These are phyloP conservation scores for Blumeria graminis DNA, from an alignment of 2,329 filamentous ascomycete species.

Conservation along the genomic window DNA sequence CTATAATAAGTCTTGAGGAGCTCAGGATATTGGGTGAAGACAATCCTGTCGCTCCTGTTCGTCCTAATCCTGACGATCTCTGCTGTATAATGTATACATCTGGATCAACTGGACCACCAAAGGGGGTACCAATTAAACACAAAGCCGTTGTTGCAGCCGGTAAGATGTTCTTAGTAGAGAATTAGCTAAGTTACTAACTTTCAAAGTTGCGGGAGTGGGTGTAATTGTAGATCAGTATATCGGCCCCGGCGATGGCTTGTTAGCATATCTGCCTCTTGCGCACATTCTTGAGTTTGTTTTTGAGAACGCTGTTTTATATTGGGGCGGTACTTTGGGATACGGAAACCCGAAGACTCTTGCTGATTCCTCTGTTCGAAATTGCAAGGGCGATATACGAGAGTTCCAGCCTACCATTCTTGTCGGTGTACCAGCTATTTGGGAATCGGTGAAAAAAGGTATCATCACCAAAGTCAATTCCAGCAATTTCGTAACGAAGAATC, in stretches of 20 bases:
- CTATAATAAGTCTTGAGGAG: constrained; percentile 28
- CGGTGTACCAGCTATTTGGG: constrained; percentile 91
- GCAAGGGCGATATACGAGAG: constrained; percentile 79
- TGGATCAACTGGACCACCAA: constrained; percentile 69
- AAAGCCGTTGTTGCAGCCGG: constrained; percentile 59
- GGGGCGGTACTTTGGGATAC: constrained; percentile 83
- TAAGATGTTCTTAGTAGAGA: constrained; percentile 40
- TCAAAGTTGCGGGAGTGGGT: constrained; percentile 51
- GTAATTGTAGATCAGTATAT: constrained; percentile 56
- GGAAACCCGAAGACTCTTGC: constrained; percentile 76
- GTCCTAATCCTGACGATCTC: constrained; percentile 49
- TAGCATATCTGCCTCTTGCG: constrained; percentile 81
- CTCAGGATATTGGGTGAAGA: constrained; percentile 25
- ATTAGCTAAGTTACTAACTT: constrained; percentile 4
- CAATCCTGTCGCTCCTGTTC: constrained; percentile 45
- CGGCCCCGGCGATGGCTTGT: constrained; percentile 50
- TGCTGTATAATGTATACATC: constrained; percentile 79
- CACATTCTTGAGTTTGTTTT: constrained; percentile 95
- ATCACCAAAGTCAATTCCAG: constrained; percentile 41
- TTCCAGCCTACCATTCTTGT: constrained; percentile 75
- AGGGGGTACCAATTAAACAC: constrained; percentile 72
- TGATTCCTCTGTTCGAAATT: constrained; percentile 68
- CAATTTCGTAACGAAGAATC: constrained; percentile 41
- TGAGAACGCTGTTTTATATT: constrained; percentile 72
- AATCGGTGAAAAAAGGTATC: constrained; percentile 90